Percentiles rank a stretch among this genome's conserved stretches.
These are phyloP conservation scores for Colletotrichum gloeosporioides DNA, from an alignment of 2,329 filamentous ascomycete species.

Conservation along the genomic window DNA sequence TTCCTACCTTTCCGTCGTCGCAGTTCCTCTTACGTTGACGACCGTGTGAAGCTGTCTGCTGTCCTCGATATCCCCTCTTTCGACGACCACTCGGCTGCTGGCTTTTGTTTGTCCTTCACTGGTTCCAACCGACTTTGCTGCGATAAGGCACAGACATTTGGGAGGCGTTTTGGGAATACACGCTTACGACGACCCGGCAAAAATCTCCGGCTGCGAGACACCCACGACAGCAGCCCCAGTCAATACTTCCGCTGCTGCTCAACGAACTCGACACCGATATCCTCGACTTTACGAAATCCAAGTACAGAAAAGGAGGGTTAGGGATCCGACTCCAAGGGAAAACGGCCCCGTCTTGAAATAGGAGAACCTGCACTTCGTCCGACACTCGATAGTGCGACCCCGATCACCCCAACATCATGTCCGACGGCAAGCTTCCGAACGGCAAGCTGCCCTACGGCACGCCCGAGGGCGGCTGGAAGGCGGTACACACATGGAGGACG, in stretches of 20 bases:
- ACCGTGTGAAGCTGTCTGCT: neutral
- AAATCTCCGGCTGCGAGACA: neutral
- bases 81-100: neutral
- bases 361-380: neutral
- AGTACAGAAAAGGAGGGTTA: neutral
- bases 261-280: neutral
- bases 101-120: neutral
- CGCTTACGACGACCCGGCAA: neutral
- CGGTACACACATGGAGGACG: constrained; percentile 30
- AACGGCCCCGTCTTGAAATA: neutral
- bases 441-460: constrained; percentile 16
- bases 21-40: neutral
- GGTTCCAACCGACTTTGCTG: neutral
- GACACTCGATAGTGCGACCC: neutral
- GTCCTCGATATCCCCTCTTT: neutral
- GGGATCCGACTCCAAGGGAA: neutral
- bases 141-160: neutral
- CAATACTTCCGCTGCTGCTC: neutral
- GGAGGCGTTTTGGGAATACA: neutral
- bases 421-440: constrained; percentile 12
- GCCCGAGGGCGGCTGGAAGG: constrained; percentile 29
- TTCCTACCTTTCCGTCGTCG: neutral
- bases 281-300: neutral
- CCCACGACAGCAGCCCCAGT: neutral
- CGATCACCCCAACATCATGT: neutral